Evolutionary conservation across 495 filamentous ascomycete genomes (phyloP).

Genomic region (Hypoxylon lenormandii): DNA sequence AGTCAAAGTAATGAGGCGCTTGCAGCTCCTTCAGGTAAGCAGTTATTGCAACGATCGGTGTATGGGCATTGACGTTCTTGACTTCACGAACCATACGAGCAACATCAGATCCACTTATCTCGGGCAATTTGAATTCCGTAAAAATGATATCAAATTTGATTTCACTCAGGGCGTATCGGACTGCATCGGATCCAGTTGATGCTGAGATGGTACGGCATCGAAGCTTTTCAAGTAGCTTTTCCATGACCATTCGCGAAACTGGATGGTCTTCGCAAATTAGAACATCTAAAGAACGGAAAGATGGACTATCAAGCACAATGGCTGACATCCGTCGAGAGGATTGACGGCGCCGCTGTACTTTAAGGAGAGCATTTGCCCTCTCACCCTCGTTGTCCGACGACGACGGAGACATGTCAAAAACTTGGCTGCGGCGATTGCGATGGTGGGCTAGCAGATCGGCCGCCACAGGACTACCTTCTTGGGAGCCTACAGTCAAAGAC

Average conservation of each 20-base stretch:
- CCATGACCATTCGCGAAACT: constrained; percentile 96
- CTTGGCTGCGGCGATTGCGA: constrained; percentile 90
- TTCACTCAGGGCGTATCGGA: constrained; percentile 90
- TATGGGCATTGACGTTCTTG: constrained; percentile 91
- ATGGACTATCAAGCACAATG: constrained; percentile 81
- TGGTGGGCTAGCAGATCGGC: constrained; percentile 79
- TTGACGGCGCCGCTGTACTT: constrained; percentile 90
- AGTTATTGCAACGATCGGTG: constrained; percentile 96
- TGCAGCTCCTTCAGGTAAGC: constrained; percentile 96
- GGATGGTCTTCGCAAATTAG: constrained; percentile 98
- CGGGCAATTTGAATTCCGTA: constrained; percentile 94
- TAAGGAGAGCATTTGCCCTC: constrained; percentile 87
- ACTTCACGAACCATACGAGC: constrained; percentile 97
- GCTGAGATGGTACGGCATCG: constrained; percentile 95
- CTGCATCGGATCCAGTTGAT: constrained; percentile 85
- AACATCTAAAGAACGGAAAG: constrained; percentile 90
- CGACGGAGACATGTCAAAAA: constrained; percentile 95
- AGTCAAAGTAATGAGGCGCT: constrained; percentile 92
- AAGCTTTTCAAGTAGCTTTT: constrained; percentile 92
- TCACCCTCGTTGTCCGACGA: constrained; percentile 97
- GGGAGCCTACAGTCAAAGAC: constrained; percentile 93
- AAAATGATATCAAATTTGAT: constrained; percentile 97
- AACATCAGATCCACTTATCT: constrained; percentile 92
- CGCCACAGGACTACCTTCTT: constrained; percentile 80
- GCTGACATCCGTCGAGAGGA: constrained; percentile 92